phyloP scores from a whole-genome alignment of 768 basidiomycete genomes.

The Lepiota venenata region DNA sequence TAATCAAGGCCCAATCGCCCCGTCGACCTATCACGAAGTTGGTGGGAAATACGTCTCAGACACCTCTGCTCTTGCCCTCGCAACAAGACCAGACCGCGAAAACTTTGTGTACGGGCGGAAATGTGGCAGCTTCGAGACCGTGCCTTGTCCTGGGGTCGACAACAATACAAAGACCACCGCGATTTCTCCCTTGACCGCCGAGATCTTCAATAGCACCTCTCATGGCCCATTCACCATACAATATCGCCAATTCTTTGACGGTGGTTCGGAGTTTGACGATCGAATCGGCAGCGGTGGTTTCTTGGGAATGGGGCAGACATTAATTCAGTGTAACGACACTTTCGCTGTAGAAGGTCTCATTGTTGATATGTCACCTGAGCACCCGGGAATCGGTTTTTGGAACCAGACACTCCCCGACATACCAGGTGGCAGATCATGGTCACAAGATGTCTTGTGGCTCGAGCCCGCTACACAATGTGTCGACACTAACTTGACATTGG shows the following conservation, averaged over 20 bases:
- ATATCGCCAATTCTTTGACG: slow-evolving; percentile 16
- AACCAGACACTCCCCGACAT: not conserved
- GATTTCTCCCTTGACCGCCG: slow-evolving; percentile 12
- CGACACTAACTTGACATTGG: slow-evolving; percentile 19
- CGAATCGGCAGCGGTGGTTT: not conserved
- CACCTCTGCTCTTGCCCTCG: slow-evolving; percentile 17
- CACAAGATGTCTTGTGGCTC: slow-evolving; percentile 20
- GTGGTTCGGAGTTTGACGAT: slow-evolving; percentile 7
- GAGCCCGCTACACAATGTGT: slow-evolving; percentile 19
- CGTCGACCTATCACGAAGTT: not conserved
- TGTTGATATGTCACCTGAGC: slow-evolving; percentile 15
- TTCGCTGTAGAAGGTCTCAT: slow-evolving; percentile 17
- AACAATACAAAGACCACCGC: slow-evolving; percentile 9
- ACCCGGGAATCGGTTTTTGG: slow-evolving; percentile 8
- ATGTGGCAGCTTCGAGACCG: slow-evolving; percentile 12
- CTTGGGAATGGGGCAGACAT: slow-evolving; percentile 13
- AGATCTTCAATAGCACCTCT: slow-evolving; percentile 15
- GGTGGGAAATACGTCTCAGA: slow-evolving; percentile 14
- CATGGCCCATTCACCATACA: slow-evolving; percentile 19
- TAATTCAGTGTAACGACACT: slow-evolving; percentile 16
- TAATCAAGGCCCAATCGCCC: not conserved
- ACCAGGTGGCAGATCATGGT: slow-evolving; percentile 14
- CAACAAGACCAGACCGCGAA: slow-evolving; percentile 14
- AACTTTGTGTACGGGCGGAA: slow-evolving; percentile 15
- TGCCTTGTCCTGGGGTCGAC: slow-evolving; percentile 17